Evolutionary conservation across 1,284 basidiomycete genomes (phyloP), one percentile per base, ranked within the genome.

Genomic region (Microbotryum intermedium): DNA sequence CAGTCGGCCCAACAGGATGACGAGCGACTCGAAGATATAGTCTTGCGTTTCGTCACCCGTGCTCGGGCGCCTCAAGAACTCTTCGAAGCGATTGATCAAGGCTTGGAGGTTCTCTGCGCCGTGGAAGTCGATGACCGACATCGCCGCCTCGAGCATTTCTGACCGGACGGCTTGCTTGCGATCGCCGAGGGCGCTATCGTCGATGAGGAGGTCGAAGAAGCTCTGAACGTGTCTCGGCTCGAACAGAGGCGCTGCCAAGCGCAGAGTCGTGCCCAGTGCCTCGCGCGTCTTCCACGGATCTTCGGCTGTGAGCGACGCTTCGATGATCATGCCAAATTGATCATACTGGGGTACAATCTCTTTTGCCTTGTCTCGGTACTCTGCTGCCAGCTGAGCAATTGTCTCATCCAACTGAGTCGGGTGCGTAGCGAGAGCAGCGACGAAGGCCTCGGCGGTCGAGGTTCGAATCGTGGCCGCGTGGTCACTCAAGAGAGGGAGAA

Each of bases 1-100:
- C 4, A 93, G 83, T 29, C 93, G 86, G 64, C 95, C 95, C 66
- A 97, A 90, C 18, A 98, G 80, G 70, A 98, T 91, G 61, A 98
- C 88, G 2, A 94, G 85, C 0, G 92, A 91, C 73, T 98, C 94
- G 68, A 94, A 90, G 75, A 97, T 88, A 65, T 85, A 83, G 74
- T 97, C 92, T 5, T 83, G 83, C 0, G 83, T 81, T 70, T 90
- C 87, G 21, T 83, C 85, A 0, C 83, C 80, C 4, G 83, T 76
- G 50, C 79, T 80, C 1, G 83, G 76, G n/a, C 79, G 77, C 1
- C 80, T 81, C 23, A 98, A 81, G 73, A 89, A 86, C 1, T 77
- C 77, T 76, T 98, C 93, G 66, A 98, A 97, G 70, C 87, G 82
- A 20, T 81, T 77, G 67, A 98, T 90, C 49, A 99, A 81, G 6